A percentile compares a stretch with the other conserved stretches of the same genome.
These are phyloP conservation scores for Mortierella sp. DNA, from an alignment of 371 early-diverging fungal species.

Conservation along the genomic window DNA sequence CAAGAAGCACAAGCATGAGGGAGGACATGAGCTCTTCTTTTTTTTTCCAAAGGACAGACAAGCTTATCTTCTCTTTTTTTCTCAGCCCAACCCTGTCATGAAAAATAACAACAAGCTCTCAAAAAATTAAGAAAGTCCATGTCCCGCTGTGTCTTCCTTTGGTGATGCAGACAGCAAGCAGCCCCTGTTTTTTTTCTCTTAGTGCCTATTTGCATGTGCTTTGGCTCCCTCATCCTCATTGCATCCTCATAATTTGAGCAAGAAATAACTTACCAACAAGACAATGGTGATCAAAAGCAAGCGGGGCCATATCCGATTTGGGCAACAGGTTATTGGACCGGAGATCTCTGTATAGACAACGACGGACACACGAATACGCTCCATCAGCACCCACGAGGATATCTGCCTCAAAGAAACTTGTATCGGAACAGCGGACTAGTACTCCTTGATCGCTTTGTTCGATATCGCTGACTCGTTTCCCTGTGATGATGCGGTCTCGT, in stretches of 20 bases:
- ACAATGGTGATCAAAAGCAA: constrained; percentile 53
- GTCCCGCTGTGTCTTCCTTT: neutral
- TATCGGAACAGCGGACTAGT: constrained; percentile 39
- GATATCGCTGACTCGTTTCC: constrained; percentile 41
- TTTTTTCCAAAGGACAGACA: neutral
- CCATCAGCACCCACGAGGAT: constrained; percentile 55
- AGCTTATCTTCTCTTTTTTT: constrained; percentile 7
- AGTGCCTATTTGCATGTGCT: constrained; percentile 17
- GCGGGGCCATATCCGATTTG: constrained; percentile 42
- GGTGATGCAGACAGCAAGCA: neutral
- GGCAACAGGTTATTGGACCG: constrained; percentile 29
- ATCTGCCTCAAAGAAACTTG: constrained; percentile 19
- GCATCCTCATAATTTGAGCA: neutral
- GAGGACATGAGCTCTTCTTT: neutral
- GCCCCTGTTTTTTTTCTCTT: neutral
- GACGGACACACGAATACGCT: constrained; percentile 42
- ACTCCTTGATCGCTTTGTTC: constrained; percentile 30
- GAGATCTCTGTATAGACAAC: constrained; percentile 41
- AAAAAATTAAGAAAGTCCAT: neutral
- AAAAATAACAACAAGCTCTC: neutral
- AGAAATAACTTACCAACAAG: constrained; percentile 35
- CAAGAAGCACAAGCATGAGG: neutral
- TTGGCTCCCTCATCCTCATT: neutral
- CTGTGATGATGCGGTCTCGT: constrained; percentile 25
- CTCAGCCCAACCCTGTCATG: neutral